Percentiles rank a stretch among this genome's conserved stretches.
Conservation (phyloP, 208 protist genomes). For the Trypanosoma cruzi region DNA sequence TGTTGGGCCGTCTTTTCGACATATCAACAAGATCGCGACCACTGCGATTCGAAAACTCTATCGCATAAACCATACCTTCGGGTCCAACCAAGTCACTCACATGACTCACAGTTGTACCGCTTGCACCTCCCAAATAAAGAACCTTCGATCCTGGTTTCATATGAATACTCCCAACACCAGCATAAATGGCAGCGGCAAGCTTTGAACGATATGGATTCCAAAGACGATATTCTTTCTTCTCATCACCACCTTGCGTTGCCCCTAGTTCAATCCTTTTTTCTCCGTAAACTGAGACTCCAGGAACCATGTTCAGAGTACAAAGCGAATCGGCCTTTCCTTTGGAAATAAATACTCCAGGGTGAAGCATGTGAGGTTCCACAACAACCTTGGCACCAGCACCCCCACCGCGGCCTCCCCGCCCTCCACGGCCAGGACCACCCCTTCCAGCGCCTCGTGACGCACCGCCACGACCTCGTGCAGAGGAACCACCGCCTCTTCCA, state of each 20-base stretch:
- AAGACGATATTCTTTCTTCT: slow-evolving; percentile 99
- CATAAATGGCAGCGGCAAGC: slow-evolving; percentile 98
- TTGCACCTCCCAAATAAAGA: slow-evolving; percentile 99
- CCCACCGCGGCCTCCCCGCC: slow-evolving; percentile 66
- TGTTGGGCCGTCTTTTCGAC: slow-evolving; percentile 99
- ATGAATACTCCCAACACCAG: slow-evolving; percentile 98
- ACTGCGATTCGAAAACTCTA: slow-evolving; percentile 99
- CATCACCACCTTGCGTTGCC: slow-evolving; percentile 77
- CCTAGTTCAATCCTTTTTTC: slow-evolving; percentile 98
- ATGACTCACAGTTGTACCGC: slow-evolving; percentile 99
- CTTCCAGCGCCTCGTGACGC: slow-evolving; percentile 42
- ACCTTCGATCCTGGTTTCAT: slow-evolving; percentile 99
- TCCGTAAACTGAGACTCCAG: slow-evolving; percentile 99
- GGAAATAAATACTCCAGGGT: slow-evolving; percentile 98
- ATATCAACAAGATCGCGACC: slow-evolving; percentile 99
- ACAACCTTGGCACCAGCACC: slow-evolving; percentile 96
- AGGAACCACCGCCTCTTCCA: slow-evolving; percentile 44
- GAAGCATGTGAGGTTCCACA: slow-evolving; percentile 97
- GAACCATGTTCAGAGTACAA: slow-evolving; percentile 98
- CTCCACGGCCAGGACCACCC: slow-evolving; percentile 54
- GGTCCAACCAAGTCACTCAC: slow-evolving; percentile 99
- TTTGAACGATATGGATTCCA: slow-evolving; percentile 99
- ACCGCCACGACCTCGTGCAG: slow-evolving; percentile 45
- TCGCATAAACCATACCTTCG: slow-evolving; percentile 99
- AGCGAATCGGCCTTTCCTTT: slow-evolving; percentile 98